Evolutionary conservation across 805 yeast species (phyloP), one percentile per base, ranked within the genome.

Genomic region (Candida tibetensis): DNA sequence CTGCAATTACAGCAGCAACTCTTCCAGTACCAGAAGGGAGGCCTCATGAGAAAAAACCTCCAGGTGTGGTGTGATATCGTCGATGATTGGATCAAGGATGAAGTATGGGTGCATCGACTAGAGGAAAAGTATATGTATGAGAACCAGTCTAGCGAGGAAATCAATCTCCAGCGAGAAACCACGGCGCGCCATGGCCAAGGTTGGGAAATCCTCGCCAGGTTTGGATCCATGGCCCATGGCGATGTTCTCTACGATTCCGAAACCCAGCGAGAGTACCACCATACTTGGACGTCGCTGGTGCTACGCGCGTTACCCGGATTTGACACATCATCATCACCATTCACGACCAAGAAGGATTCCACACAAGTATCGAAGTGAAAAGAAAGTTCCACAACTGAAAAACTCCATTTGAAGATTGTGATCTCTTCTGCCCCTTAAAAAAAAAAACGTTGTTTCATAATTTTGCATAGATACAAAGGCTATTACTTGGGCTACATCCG

Each of bases 41-140:
- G 78, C 15, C 52, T 72, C 30, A 53, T 72, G 62, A 54, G 68
- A 32, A 58, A 69, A 26, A 82, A 78, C 27, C 58, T 84, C 39
- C 57, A 64, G 13, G 64, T 71, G 14, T 80, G 85, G 74, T 61
- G 76, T 12, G 71, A 64, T 10, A 58, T 81, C 17, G 78, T 81
- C 0, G 72, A 72, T 30, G 76, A 71, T 30, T 57, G 82, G 39
- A 67, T 83, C 25, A 68, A 70, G 19, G 75, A 75, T 32, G 79
- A 75, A 44, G 69, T 74, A 29, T 85, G 95, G 91, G 71, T 77
- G 37, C 64, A 74, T 25, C 76, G 74, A 18, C 53, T 84, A 26
- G 79, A 77, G 45, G 53, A 65, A 10, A 62, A 66, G 46, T 68
- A 71, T 50, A 60, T 67, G 46, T 61, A 57, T 46, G 62, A 63